These are phyloP conservation scores for Amphirosellinia nigrospora DNA, from an alignment of 495 filamentous ascomycete species.

Conservation along the genomic window DNA sequence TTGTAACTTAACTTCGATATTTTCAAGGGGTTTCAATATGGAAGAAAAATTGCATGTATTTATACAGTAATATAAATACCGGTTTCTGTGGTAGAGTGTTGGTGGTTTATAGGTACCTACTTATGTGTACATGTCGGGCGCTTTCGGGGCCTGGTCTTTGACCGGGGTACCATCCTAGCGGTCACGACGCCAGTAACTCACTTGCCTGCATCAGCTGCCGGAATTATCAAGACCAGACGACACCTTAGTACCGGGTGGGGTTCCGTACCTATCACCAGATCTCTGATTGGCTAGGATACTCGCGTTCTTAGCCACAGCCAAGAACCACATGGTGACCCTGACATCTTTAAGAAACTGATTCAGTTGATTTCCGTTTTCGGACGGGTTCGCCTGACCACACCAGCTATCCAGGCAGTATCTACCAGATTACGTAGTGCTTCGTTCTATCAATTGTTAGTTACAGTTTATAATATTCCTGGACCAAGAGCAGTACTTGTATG, in stretches of 20 bases:
- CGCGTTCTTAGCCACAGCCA: constrained; percentile 9
- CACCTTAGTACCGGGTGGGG: background rate
- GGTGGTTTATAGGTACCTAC: no score
- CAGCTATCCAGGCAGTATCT: background rate
- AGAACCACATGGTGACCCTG: constrained; percentile 16
- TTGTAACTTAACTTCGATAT: no score
- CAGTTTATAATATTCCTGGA: no score
- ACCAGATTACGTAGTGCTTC: background rate
- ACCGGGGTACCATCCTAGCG: no score
- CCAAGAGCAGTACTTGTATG: no score
- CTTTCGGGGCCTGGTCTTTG: no score
- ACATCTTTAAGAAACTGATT: background rate
- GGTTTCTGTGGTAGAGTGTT: no score
- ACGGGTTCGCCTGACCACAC: constrained; percentile 4
- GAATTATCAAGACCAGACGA: background rate
- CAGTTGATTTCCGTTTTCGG: constrained; percentile 10
- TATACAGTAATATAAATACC: no score
- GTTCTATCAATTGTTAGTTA: no score
- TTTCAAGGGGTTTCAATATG: no score
- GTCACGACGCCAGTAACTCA: constrained; percentile 16
- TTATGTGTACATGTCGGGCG: no score
- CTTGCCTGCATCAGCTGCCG: constrained; percentile 15
- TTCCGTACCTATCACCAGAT: background rate
- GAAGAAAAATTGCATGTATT: no score
- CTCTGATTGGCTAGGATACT: background rate